Evolutionary conservation across 169 alveolate species (phyloP).

Genomic region (Toxoplasma gondii): DNA sequence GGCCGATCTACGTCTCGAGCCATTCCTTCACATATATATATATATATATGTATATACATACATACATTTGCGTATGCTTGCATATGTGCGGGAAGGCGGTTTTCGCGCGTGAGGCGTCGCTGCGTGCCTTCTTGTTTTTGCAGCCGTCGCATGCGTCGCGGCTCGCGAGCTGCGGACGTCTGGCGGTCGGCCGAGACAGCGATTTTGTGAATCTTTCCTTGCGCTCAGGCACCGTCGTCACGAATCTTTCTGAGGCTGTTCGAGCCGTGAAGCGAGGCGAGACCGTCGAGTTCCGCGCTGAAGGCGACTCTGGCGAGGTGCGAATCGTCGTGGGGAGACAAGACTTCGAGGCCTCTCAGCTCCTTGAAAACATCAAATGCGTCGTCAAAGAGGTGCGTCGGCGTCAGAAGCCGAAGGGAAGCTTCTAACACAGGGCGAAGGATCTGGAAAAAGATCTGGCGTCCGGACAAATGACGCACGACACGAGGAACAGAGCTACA

Average conservation of each 20-base stretch:
- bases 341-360: conserved; percentile 35
- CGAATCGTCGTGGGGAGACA: conserved; percentile 40
- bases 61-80: neutral
- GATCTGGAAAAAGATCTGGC: neutral
- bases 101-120: too few species aligned
- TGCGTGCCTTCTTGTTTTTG: too few species aligned
- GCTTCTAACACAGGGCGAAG: too few species aligned
- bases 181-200: too few species aligned
- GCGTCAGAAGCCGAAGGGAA: too few species aligned
- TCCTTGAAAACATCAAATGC: conserved; percentile 62
- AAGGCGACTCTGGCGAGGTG: conserved; percentile 67
- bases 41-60: too few species aligned
- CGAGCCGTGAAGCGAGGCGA: conserved; percentile 70
- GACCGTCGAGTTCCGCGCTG: conserved; percentile 76
- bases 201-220: too few species aligned
- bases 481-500: neutral
- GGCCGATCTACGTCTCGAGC: too few species aligned
- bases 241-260: conserved; percentile 62
- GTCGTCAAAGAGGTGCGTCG: conserved; percentile 57
- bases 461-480: neutral
- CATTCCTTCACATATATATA: neutral
- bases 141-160: too few species aligned
- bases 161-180: too few species aligned
- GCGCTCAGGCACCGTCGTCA: conserved; percentile 60
- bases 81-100: too few species aligned